These are phyloP conservation scores for Saturnispora sanitii DNA, from an alignment of 805 yeast genomes.

Conservation along the genomic window DNA sequence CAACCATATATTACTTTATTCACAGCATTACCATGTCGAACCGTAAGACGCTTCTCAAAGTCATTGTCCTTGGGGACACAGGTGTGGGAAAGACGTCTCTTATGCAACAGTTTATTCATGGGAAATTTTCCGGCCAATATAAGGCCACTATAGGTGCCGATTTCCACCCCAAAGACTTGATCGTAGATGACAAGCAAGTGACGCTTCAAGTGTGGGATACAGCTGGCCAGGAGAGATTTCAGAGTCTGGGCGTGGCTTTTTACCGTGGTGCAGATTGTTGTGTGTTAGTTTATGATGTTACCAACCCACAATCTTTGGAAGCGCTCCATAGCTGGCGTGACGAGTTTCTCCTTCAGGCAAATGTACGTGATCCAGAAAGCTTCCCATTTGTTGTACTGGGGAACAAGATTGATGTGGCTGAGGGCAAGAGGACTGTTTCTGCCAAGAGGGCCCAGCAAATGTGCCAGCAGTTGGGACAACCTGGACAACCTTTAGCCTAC, in stretches of 20 bases:
- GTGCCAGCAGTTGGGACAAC: constrained; percentile 42
- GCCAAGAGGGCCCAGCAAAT: constrained; percentile 41
- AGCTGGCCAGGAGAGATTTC: constrained; percentile 97
- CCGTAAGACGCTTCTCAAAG: constrained; percentile 70
- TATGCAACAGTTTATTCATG: constrained; percentile 95
- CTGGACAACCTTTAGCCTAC: too few species aligned
- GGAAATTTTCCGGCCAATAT: constrained; percentile 89
- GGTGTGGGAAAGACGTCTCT: constrained; percentile 97
- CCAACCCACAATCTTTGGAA: constrained; percentile 88
- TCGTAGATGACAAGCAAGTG: constrained; percentile 73
- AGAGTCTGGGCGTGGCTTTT: constrained; percentile 91
- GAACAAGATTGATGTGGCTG: constrained; percentile 91
- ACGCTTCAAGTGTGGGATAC: constrained; percentile 95
- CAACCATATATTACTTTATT: neutral
- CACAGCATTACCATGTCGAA: constrained; percentile 5
- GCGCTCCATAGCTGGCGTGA: constrained; percentile 86
- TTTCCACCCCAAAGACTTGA: constrained; percentile 83
- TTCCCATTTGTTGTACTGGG: constrained; percentile 95
- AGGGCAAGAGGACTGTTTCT: constrained; percentile 65
- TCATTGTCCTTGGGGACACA: constrained; percentile 90
- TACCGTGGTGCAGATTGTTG: constrained; percentile 98
- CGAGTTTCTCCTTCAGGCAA: constrained; percentile 88
- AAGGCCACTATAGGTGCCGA: constrained; percentile 98
- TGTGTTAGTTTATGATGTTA: constrained; percentile 90
- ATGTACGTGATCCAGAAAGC: constrained; percentile 85